Percentiles rank a stretch among this genome's conserved stretches.
Evolutionary conservation across 2,329 filamentous ascomycete species (phyloP).

Genomic region (Lachnum nothofagi): DNA sequence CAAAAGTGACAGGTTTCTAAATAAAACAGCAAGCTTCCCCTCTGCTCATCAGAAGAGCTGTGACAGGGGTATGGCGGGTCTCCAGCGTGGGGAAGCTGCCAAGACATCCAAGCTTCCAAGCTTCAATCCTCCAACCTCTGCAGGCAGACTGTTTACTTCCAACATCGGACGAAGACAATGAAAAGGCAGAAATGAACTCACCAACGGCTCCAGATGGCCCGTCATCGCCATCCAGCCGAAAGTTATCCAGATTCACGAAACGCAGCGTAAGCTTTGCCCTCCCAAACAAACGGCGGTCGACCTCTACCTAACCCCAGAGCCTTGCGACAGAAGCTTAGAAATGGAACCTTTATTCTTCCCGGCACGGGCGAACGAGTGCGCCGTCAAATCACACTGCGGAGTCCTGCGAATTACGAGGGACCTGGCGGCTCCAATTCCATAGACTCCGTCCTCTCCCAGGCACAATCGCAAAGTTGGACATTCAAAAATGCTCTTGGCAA

Average conservation of each 20-base stretch:
- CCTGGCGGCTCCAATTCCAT: conserved; percentile 8
- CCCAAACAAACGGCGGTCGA: background rate
- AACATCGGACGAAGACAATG: no score
- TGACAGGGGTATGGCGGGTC: no score
- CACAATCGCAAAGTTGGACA: conserved; percentile 27
- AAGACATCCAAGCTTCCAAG: no score
- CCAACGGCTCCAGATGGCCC: conserved; percentile 27
- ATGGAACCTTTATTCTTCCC: conserved; percentile 83
- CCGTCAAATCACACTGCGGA: conserved; percentile 71
- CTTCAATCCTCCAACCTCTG: no score
- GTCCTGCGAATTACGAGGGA: conserved; percentile 36
- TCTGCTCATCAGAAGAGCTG: no score
- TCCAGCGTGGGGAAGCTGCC: no score
- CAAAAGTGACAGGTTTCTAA: no score
- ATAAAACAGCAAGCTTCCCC: no score
- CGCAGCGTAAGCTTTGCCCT: conserved; percentile 23
- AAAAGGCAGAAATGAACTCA: conserved; percentile 29
- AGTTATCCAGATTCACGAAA: conserved; percentile 20
- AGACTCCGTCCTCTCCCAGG: conserved; percentile 14
- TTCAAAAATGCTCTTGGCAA: conserved; percentile 32
- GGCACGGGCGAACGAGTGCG: conserved; percentile 78
- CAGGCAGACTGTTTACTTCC: no score
- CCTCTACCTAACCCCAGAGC: background rate
- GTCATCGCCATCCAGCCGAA: conserved; percentile 20
- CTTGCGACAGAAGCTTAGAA: conserved; percentile 61